These are phyloP conservation scores for Thozetella sp. DNA, from an alignment of 495 filamentous ascomycete genomes.

Conservation along the genomic window DNA sequence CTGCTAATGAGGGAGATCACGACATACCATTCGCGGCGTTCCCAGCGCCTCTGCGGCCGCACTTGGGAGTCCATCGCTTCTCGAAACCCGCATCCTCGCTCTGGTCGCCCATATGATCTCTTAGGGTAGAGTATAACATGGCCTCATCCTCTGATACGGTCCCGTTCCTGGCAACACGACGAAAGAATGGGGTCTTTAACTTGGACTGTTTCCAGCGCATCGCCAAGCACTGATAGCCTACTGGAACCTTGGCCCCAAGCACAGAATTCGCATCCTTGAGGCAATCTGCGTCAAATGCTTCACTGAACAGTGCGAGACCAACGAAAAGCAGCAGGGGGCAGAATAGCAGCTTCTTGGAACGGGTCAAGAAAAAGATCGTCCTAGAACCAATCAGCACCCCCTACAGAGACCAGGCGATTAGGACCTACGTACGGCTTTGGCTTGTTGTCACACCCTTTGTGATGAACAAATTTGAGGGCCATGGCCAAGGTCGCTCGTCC, in stretches of 20 bases:
- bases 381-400: constrained; percentile 6
- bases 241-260: constrained; percentile 12
- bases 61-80: constrained; percentile 3
- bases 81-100: constrained; percentile 8
- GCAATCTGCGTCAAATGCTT: constrained; percentile 19
- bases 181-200: constrained; percentile 19
- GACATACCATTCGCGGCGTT: constrained; percentile 14
- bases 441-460: constrained; percentile 23
- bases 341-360: constrained; percentile 14
- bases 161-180: neutral
- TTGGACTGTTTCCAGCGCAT: constrained; percentile 20
- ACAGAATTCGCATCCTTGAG: constrained; percentile 13
- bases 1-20: neutral
- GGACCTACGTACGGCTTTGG: constrained; percentile 22
- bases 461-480: constrained; percentile 20
- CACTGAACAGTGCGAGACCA: constrained; percentile 14
- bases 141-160: constrained; percentile 5
- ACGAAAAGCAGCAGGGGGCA: constrained; percentile 20
- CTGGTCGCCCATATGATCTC: constrained; percentile 7
- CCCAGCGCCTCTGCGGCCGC: constrained; percentile 9
- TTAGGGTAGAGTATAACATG: constrained; percentile 8
- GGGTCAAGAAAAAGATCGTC: constrained; percentile 23
- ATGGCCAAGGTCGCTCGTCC: constrained; percentile 19
- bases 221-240: constrained; percentile 11
- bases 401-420: neutral